phyloP scores from a whole-genome alignment of 2,329 filamentous ascomycete species.

The Penicillium sp. region DNA sequence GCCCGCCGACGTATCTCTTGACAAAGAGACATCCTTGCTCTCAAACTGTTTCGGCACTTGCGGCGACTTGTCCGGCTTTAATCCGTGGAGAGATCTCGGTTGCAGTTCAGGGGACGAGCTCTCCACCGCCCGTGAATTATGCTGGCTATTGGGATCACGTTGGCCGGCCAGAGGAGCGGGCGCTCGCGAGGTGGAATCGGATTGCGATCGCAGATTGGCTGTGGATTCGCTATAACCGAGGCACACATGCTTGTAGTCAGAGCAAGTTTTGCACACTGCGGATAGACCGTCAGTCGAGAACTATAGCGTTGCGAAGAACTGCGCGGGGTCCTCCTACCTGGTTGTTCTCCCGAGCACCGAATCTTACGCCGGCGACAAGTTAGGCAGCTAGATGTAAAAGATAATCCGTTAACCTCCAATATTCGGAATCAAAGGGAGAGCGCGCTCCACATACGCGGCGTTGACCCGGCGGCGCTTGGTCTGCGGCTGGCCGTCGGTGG shows the following conservation, averaged over 20 bases:
- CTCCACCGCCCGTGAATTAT: slow-evolving; percentile 17
- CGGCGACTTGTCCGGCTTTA: slow-evolving; percentile 13
- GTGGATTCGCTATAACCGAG: slow-evolving; percentile 59
- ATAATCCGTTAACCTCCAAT: slow-evolving; percentile 9
- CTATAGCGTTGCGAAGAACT: background rate
- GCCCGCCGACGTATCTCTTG: slow-evolving; percentile 16
- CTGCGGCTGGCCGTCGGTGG: slow-evolving; percentile 74
- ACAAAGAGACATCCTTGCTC: slow-evolving; percentile 13
- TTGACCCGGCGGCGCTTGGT: slow-evolving; percentile 74
- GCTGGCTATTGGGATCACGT: slow-evolving; percentile 16
- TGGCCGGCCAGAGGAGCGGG: slow-evolving; percentile 18
- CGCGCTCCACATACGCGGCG: slow-evolving; percentile 58
- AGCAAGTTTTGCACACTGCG: slow-evolving; percentile 62
- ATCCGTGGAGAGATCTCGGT: slow-evolving; percentile 4
- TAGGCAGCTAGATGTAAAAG: slow-evolving; percentile 52
- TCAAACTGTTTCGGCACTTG: slow-evolving; percentile 15
- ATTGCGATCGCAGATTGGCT: slow-evolving; percentile 32
- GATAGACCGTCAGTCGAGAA: slow-evolving; percentile 2
- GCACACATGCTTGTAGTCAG: slow-evolving; percentile 65
- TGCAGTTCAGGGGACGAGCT: slow-evolving; percentile 28
- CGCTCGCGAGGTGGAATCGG: slow-evolving; percentile 26
- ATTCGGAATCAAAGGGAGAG: background rate
- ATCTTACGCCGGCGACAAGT: slow-evolving; percentile 74
- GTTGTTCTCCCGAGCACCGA: slow-evolving; percentile 68
- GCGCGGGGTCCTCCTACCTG: slow-evolving; percentile 36